A percentile compares a stretch with the other conserved stretches of the same genome.
These are phyloP conservation scores for Sclerospora graminicola DNA, from an alignment of 352 stramenopile species.

Conservation along the genomic window DNA sequence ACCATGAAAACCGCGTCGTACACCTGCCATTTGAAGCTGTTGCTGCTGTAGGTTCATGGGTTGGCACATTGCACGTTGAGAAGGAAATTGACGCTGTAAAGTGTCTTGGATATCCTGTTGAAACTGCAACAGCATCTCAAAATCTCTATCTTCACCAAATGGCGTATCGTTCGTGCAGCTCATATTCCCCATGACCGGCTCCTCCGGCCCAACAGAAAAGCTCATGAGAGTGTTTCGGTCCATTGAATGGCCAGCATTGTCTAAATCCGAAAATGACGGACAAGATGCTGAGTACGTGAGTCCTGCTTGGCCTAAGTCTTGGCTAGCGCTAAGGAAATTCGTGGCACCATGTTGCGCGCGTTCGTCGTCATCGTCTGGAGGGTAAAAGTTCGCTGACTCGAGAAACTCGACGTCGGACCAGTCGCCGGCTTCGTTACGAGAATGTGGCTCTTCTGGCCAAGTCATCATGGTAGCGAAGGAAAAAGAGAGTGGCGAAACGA, in stretches of 20 bases:
- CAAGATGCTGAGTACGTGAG: conserved; percentile 68
- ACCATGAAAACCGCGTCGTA: conserved; percentile 36
- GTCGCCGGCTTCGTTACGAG: conserved; percentile 7
- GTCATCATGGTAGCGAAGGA: conserved; percentile 22
- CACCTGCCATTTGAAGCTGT: conserved; percentile 10
- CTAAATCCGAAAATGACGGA: conserved; percentile 58
- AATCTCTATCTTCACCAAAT: conserved; percentile 28
- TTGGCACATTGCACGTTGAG: conserved; percentile 32
- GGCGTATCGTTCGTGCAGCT: background rate
- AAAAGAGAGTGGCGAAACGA: no score
- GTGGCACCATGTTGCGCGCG: conserved; percentile 22
- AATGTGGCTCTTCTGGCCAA: conserved; percentile 23
- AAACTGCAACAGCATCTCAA: conserved; percentile 50
- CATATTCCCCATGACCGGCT: conserved; percentile 17
- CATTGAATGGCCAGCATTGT: conserved; percentile 45
- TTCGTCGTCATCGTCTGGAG: conserved; percentile 10
- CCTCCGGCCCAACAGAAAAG: conserved; percentile 12
- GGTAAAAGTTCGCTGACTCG: conserved; percentile 16
- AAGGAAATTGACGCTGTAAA: conserved; percentile 38
- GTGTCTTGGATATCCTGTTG: conserved; percentile 40
- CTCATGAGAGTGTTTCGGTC: conserved; percentile 18
- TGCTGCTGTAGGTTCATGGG: conserved; percentile 26
- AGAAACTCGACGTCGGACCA: conserved; percentile 16
- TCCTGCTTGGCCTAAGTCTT: conserved; percentile 2
- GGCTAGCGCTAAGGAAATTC: conserved; percentile 12